Evolutionary conservation across 2,329 filamentous ascomycete species (phyloP).

Genomic region (Waltergamsia citrina): DNA sequence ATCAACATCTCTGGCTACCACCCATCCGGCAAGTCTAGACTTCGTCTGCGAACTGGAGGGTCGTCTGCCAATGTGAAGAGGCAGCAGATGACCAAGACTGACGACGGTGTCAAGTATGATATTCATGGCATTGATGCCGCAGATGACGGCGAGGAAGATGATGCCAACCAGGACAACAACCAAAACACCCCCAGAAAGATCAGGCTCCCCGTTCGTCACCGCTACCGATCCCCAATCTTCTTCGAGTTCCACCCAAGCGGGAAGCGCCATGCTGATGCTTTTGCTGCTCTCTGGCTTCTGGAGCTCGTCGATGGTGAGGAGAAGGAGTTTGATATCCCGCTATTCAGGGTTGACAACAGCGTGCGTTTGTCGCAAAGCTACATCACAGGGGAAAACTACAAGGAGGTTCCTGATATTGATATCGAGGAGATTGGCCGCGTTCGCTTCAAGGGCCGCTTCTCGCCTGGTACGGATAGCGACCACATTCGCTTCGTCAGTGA

Average conservation of each 20-base stretch:
- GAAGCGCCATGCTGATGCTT: constrained; percentile 63
- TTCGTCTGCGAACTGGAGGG: constrained; percentile 76
- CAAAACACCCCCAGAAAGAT: constrained; percentile 26
- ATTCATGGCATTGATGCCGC: constrained; percentile 31
- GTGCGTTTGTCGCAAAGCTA: constrained; percentile 82
- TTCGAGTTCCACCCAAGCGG: constrained; percentile 71
- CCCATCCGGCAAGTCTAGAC: constrained; percentile 58
- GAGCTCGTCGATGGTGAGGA: constrained; percentile 76
- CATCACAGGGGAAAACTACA: constrained; percentile 70
- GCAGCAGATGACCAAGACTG: constrained; percentile 51
- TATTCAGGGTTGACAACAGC: constrained; percentile 74
- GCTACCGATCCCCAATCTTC: constrained; percentile 82
- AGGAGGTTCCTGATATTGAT: constrained; percentile 61
- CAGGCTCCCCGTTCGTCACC: constrained; percentile 78
- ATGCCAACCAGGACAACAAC: not conserved
- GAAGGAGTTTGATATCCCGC: constrained; percentile 71
- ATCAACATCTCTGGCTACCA: constrained; percentile 57
- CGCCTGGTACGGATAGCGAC: constrained; percentile 79
- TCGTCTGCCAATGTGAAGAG: constrained; percentile 63
- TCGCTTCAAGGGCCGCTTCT: constrained; percentile 73
- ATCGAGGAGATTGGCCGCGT: constrained; percentile 74
- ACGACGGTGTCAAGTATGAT: constrained; percentile 39
- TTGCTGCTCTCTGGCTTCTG: constrained; percentile 77
- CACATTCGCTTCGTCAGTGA: constrained; percentile 77
- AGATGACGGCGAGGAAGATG: constrained; percentile 2